Percentiles rank a stretch among this genome's conserved stretches.
Conservation (phyloP, 106 monocot genomes). For the Platanthera guangdongensis region DNA sequence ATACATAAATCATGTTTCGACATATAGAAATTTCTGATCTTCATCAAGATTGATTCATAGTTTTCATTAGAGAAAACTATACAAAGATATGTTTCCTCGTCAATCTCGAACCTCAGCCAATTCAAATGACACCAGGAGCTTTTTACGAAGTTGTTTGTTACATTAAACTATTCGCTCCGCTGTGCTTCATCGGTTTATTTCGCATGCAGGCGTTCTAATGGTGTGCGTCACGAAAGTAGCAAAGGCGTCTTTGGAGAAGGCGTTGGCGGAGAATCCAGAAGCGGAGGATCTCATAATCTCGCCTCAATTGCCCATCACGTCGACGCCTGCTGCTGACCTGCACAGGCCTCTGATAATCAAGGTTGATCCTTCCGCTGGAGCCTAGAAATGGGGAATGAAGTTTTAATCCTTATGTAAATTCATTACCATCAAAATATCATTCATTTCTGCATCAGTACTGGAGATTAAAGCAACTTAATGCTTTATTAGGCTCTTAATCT, state of each 20-base stretch:
- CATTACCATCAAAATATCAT: not conserved
- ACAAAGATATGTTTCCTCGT: no score
- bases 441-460: not conserved
- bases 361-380: constrained; percentile 37
- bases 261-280: constrained; percentile 66
- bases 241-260: constrained; percentile 77
- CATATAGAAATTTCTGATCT: no score
- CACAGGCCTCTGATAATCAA: constrained; percentile 67
- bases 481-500: constrained; percentile 4
- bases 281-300: constrained; percentile 40
- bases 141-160: no score
- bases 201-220: constrained; percentile 52
- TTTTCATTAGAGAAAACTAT: no score
- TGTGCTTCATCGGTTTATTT: not conserved
- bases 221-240: constrained; percentile 88
- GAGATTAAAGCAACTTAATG: not conserved
- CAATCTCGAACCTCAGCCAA: no score
- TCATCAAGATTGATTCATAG: no score
- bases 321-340: constrained; percentile 21
- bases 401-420: not conserved
- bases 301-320: constrained; percentile 43
- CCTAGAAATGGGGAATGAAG: constrained; percentile 21
- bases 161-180: no score
- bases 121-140: no score
- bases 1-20: no score